phyloP scores from a whole-genome alignment of 257 asterid species.

The Nicotiana benthamiana region DNA sequence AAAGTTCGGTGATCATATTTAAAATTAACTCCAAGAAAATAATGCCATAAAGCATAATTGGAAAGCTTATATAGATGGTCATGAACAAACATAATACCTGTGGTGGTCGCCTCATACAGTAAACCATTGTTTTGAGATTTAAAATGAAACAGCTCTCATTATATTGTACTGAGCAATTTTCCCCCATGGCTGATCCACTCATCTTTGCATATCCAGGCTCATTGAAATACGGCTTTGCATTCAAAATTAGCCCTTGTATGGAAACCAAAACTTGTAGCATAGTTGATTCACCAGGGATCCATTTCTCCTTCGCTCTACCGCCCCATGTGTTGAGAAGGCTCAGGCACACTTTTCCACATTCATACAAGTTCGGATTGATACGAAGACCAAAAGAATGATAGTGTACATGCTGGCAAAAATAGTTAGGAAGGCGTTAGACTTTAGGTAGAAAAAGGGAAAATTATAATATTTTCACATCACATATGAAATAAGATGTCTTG shows the following conservation, averaged over 20 bases:
- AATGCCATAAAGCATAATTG: background rate
- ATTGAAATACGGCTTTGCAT: slow-evolving; percentile 28
- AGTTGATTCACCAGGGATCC: slow-evolving; percentile 25
- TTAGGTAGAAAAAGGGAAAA: background rate
- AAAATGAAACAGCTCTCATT: slow-evolving; percentile 14
- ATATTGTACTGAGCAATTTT: slow-evolving; percentile 11
- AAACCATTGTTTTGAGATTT: slow-evolving; percentile 25
- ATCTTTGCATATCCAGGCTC: slow-evolving; percentile 25
- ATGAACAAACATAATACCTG: slow-evolving; percentile 3
- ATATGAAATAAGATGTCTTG: background rate
- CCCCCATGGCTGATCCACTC: background rate
- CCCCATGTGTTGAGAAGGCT: slow-evolving; percentile 34
- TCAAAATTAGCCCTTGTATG: slow-evolving; percentile 28
- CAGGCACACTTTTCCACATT: slow-evolving; percentile 28
- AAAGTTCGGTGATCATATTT: too few relatives aligned
- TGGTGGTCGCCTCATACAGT: slow-evolving; percentile 17
- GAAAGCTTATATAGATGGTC: background rate
- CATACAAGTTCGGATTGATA: slow-evolving; percentile 28
- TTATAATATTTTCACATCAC: background rate
- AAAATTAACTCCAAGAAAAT: too few relatives aligned
- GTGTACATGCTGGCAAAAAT: slow-evolving; percentile 16
- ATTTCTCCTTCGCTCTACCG: slow-evolving; percentile 17
- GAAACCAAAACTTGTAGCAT: slow-evolving; percentile 29
- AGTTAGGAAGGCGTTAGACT: background rate
- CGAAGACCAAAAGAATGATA: slow-evolving; percentile 28